Percentiles rank a stretch among this genome's conserved stretches.
Evolutionary conservation across 2,329 filamentous ascomycete species (phyloP).

Genomic region (Fusarium sp.): DNA sequence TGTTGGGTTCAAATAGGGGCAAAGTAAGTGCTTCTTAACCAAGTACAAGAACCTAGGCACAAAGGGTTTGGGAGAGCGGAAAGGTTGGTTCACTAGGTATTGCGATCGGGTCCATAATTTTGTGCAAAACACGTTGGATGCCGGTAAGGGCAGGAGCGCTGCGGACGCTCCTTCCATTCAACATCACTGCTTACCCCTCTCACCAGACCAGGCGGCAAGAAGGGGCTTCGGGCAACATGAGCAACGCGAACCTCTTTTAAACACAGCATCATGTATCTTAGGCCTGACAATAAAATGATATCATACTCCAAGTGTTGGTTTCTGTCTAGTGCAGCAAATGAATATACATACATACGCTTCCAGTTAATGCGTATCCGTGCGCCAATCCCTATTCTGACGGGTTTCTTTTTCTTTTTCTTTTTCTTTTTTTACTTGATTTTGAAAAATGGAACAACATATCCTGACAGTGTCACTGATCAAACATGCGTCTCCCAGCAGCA

Average conservation of each 20-base stretch:
- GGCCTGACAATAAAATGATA: background rate
- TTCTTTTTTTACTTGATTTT: constrained; percentile 18
- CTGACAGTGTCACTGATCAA: constrained; percentile 4
- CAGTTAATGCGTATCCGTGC: constrained; percentile 30
- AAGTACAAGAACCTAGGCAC: background rate
- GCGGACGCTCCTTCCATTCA: constrained; percentile 11
- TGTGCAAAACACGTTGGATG: background rate
- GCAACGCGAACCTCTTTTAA: background rate
- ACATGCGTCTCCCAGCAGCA: background rate
- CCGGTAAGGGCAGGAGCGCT: constrained; percentile 9
- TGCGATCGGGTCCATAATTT: constrained; percentile 6
- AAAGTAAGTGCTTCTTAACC: background rate
- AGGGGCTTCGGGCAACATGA: background rate
- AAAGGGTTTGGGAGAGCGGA: background rate
- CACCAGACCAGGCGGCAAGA: background rate
- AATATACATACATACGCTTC: constrained; percentile 33
- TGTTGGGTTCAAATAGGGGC: constrained; percentile 10
- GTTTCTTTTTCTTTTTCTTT: constrained; percentile 34
- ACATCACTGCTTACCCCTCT: background rate
- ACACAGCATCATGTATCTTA: background rate
- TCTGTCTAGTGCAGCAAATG: constrained; percentile 30
- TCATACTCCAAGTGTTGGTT: constrained; percentile 20
- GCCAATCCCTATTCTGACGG: constrained; percentile 22
- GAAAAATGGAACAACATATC: constrained; percentile 5
- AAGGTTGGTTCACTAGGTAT: background rate